A percentile compares a stretch with the other conserved stretches of the same genome.
Evolutionary conservation across 2,329 filamentous ascomycete genomes (phyloP).

Genomic region (Pseudodiploospora longispora): DNA sequence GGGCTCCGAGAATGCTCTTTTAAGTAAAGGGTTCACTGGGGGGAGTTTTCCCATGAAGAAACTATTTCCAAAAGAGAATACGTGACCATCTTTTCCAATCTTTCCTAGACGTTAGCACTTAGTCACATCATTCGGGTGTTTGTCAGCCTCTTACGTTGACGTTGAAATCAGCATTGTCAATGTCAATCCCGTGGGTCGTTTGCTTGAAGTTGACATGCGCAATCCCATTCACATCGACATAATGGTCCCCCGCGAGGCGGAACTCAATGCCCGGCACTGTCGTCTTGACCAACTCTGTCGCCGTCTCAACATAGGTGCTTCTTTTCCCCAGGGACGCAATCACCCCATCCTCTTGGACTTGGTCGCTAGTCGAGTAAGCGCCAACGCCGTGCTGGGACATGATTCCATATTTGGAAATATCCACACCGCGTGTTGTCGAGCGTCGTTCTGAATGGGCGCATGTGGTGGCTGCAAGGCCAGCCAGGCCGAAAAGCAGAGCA

Average conservation of each 20-base stretch:
- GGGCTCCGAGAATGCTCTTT: neutral
- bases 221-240: slow-evolving; percentile 41
- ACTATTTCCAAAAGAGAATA: slow-evolving; percentile 45
- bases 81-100: slow-evolving; percentile 38
- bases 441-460: slow-evolving; percentile 23
- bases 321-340: neutral
- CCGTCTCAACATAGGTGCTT: slow-evolving; percentile 27
- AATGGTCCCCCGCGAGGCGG: slow-evolving; percentile 38
- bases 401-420: slow-evolving; percentile 13
- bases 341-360: slow-evolving; percentile 7
- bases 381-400: slow-evolving; percentile 24
- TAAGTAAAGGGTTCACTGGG: neutral
- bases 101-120: slow-evolving; percentile 14
- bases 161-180: slow-evolving; percentile 48
- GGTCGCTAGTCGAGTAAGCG: slow-evolving; percentile 18
- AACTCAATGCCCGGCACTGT: slow-evolving; percentile 28
- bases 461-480: slow-evolving; percentile 22
- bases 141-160: slow-evolving; percentile 35
- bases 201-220: slow-evolving; percentile 49
- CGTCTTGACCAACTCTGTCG: slow-evolving; percentile 13
- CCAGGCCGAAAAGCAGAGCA: slow-evolving; percentile 23
- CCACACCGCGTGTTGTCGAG: no score
- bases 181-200: slow-evolving; percentile 41
- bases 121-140: neutral
- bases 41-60: neutral